Base-by-base conservation (phyloP, 2,329 filamentous ascomycete species). In the Alternaria brassicicola region DNA sequence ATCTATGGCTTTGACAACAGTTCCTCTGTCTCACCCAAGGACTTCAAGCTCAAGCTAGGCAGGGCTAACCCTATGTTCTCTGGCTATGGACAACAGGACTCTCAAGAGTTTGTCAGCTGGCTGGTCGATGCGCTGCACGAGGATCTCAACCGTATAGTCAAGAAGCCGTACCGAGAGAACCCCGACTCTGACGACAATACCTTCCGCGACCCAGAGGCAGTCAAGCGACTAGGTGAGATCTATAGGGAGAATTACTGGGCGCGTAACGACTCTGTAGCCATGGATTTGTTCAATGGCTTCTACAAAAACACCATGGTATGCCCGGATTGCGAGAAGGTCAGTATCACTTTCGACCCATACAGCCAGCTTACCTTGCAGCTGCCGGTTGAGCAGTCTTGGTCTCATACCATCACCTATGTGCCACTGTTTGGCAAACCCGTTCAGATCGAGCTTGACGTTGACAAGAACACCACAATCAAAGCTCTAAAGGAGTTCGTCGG, bases 271-370 rank as follows among this genome's bases (percentile, higher is more conserved):
- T 98, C 95, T 0, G 90, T 98, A 38, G 91, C 97, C 65, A 94
- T 92, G 56, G 95, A 99, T 74, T 84, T 99, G 10, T 99, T 99
- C 77, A 96, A 92, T 21, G 95, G 63, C 2, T 92, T 98, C 85
- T 99, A 98, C 85, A 97, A 98, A 80, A 98, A 96, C 42, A 98
- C 94, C 0, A 85, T 99, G 63, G 89, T 95, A 63, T 99, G 95
- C 73, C 95, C 95, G 0, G 86, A 85, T 7, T 99, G 95, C 76
- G 85, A 89, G 67, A 99, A 98, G 80, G 90, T 98, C 78, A 97
- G 93, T 85, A 97, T 99, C 69, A 98, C 95, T 0, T 99, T 99
- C 72, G 95, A 99, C 75, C 95, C 95, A 0, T 99, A 96, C 82
- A 97, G 93, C 77, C 95, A 96, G 65, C 80, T 99, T 58, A 97